These are phyloP conservation scores for Boletus coccyginus DNA, from an alignment of 768 basidiomycete species.

Conservation along the genomic window DNA sequence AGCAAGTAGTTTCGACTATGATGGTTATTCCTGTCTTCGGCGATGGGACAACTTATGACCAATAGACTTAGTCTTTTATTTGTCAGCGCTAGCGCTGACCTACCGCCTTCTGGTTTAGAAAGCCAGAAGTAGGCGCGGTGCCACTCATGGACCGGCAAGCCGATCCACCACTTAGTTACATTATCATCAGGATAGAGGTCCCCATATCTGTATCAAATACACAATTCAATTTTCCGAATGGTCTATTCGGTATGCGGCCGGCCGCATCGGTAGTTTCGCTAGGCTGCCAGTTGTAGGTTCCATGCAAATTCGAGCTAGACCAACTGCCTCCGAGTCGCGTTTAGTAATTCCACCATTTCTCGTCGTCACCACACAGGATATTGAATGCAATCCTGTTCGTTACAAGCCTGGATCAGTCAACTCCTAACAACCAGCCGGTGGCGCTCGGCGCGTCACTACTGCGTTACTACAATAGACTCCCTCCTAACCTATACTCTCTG, in stretches of 20 bases:
- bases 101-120: background rate
- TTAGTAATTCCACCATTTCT: too few relatives aligned
- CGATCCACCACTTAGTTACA: background rate
- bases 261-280: too few relatives aligned
- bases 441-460: too few relatives aligned
- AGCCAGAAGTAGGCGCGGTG: background rate
- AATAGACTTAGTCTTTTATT: background rate
- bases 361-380: too few relatives aligned
- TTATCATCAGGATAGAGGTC: background rate
- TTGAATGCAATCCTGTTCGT: too few relatives aligned
- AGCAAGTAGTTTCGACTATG: slow-evolving; percentile 23
- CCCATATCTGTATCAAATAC: slow-evolving; percentile 4
- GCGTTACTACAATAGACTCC: too few relatives aligned
- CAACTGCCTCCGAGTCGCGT: too few relatives aligned
- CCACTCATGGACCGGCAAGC: background rate
- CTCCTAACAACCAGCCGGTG: too few relatives aligned
- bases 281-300: too few relatives aligned
- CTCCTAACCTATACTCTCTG: too few relatives aligned
- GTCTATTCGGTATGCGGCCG: background rate
- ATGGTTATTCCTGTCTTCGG: slow-evolving; percentile 27
- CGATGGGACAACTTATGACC: slow-evolving; percentile 19
- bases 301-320: too few relatives aligned
- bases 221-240: background rate
- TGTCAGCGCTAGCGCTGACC: background rate
- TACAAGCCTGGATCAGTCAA: too few relatives aligned